Evolutionary conservation across 176 grass and related monocot genomes (phyloP).

Genomic region (Chloris gayana): DNA sequence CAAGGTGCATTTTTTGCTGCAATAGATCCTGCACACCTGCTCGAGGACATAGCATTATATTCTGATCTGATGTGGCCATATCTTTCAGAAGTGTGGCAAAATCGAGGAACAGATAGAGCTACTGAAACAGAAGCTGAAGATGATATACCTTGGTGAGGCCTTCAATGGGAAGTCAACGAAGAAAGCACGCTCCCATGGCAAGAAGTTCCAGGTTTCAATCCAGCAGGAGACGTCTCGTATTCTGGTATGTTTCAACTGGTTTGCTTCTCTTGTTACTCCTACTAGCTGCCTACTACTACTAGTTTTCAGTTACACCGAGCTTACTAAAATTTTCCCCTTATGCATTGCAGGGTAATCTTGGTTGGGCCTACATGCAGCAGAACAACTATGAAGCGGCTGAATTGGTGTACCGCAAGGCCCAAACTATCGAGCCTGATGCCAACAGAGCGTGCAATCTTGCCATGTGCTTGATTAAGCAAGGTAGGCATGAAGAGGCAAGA

Average conservation of each 20-base stretch:
- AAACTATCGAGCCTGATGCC: conserved; percentile 72
- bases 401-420: conserved; percentile 76
- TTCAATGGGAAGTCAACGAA: conserved; percentile 90
- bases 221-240: conserved; percentile 83
- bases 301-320: neutral
- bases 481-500: conserved; percentile 51
- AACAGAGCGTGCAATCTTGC: conserved; percentile 92
- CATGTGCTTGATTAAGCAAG: conserved; percentile 70
- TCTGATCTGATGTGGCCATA: neutral
- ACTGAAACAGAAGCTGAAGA: conserved; percentile 86
- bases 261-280: neutral
- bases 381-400: conserved; percentile 70
- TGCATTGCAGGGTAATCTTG: conserved; percentile 77
- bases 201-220: conserved; percentile 98
- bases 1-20: conserved; percentile 52
- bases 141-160: conserved; percentile 79
- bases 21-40: neutral
- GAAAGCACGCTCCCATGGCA: conserved; percentile 90
- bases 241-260: conserved; percentile 48
- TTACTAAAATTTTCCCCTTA: conserved; percentile 16
- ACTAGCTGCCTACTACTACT: neutral
- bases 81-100: conserved; percentile 79
- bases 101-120: conserved; percentile 86
- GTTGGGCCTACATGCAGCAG: conserved; percentile 97
- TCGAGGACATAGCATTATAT: neutral